Conservation (phyloP, 768 basidiomycete genomes). For the Psilocybe subaeruginosa region DNA sequence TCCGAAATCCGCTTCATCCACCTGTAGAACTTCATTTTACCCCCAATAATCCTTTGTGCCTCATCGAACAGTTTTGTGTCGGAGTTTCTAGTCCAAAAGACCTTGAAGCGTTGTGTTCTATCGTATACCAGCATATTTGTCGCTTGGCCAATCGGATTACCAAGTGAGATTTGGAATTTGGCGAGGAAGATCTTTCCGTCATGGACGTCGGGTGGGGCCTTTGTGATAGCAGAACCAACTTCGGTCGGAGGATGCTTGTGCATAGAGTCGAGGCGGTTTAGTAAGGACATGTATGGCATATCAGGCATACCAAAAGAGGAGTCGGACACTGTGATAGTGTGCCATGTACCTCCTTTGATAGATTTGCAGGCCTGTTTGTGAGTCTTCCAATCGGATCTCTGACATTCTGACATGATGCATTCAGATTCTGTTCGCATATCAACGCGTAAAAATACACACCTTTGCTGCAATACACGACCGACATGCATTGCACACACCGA, state of each 20-base stretch:
- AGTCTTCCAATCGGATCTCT: constrained; percentile 39
- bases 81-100: constrained; percentile 24
- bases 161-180: constrained; percentile 39
- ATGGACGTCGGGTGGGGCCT: constrained; percentile 33
- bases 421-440: not conserved
- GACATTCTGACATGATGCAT: constrained; percentile 35
- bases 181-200: constrained; percentile 40
- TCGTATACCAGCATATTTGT: constrained; percentile 41
- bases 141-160: constrained; percentile 11
- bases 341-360: constrained; percentile 42
- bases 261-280: constrained; percentile 28
- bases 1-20: constrained; percentile 21
- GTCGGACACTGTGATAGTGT: constrained; percentile 25
- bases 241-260: constrained; percentile 6
- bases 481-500: constrained; percentile 37
- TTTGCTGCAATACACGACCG: constrained; percentile 39
- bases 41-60: constrained; percentile 14
- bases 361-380: constrained; percentile 42
- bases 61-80: constrained; percentile 14
- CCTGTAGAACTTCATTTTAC: constrained; percentile 21
- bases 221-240: not conserved
- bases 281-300: constrained; percentile 2
- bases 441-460: constrained; percentile 22
- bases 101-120: constrained; percentile 37
- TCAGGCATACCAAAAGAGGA: not conserved